Conservation (phyloP, 768 basidiomycete genomes). For the Pleurotus sapidus region DNA sequence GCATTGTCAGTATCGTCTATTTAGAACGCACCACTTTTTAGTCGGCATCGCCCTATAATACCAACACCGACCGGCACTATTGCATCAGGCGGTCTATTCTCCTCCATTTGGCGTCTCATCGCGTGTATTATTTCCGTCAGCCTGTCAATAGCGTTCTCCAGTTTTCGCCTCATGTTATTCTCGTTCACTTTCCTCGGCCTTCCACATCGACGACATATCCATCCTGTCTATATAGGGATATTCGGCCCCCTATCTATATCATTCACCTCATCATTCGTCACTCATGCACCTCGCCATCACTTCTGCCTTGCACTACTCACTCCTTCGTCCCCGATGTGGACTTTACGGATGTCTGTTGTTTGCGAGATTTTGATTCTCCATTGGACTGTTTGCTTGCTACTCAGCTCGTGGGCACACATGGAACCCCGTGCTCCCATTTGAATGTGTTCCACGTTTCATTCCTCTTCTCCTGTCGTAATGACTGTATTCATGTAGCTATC, state of each 20-base stretch:
- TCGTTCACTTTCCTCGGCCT: conserved; percentile 14
- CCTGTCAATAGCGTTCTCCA: conserved; percentile 7
- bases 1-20: conserved; percentile 13
- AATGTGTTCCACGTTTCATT: conserved; percentile 3
- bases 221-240: conserved; percentile 52
- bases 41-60: conserved; percentile 8
- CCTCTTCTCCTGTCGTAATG: conserved; percentile 2
- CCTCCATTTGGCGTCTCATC: conserved; percentile 16
- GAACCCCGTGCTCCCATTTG: not conserved
- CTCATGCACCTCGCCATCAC: conserved; percentile 20
- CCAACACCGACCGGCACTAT: conserved; percentile 8
- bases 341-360: conserved; percentile 1
- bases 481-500: conserved; percentile 2
- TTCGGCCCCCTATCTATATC: conserved; percentile 20
- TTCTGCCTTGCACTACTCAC: conserved; percentile 17
- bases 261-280: conserved; percentile 21
- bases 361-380: conserved; percentile 3
- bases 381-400: conserved; percentile 5
- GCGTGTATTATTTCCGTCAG: conserved; percentile 6
- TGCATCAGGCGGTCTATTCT: conserved; percentile 30
- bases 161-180: conserved; percentile 12
- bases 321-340: conserved; percentile 11
- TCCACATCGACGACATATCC: conserved; percentile 56
- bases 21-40: conserved; percentile 21
- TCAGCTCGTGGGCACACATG: conserved; percentile 1